Evolutionary conservation across 306 rosid genomes (phyloP).

Genomic region (Vigna hirtella): DNA sequence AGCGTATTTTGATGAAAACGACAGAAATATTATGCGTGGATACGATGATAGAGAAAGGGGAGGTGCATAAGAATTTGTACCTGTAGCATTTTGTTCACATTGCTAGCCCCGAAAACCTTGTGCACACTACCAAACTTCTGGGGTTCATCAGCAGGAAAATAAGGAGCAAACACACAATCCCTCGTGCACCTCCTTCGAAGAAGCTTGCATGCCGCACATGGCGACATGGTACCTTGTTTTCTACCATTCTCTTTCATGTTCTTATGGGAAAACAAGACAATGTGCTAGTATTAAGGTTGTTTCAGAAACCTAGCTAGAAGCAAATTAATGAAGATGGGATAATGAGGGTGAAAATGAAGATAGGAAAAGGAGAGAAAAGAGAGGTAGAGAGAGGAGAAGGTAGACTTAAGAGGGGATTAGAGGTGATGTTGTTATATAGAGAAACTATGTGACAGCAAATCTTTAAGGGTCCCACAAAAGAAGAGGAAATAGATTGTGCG

Average conservation of each 20-base stretch:
- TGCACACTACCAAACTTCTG: conserved; percentile 93
- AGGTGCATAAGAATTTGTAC: conserved; percentile 47
- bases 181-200: conserved; percentile 83
- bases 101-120: conserved; percentile 97
- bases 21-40: conserved; percentile 29
- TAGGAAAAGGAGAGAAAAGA: conserved; percentile 20
- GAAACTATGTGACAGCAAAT: conserved; percentile 58
- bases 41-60: conserved; percentile 25
- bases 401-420: conserved; percentile 40
- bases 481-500: conserved; percentile 70
- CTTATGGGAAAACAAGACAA: conserved; percentile 10
- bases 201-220: conserved; percentile 98
- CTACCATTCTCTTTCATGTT: conserved; percentile 79
- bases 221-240: conserved; percentile 83
- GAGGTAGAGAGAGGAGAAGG: conserved; percentile 32
- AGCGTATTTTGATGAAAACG: conserved; percentile 38
- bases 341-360: conserved; percentile 5
- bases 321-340: not conserved
- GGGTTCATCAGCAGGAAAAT: conserved; percentile 96
- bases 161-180: conserved; percentile 94
- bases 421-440: conserved; percentile 57
- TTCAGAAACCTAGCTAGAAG: not conserved
- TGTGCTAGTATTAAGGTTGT: not conserved
- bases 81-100: conserved; percentile 98
- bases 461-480: conserved; percentile 83